These are phyloP conservation scores for Aspergillus diversus DNA, from an alignment of 495 filamentous ascomycete genomes.

Conservation along the genomic window DNA sequence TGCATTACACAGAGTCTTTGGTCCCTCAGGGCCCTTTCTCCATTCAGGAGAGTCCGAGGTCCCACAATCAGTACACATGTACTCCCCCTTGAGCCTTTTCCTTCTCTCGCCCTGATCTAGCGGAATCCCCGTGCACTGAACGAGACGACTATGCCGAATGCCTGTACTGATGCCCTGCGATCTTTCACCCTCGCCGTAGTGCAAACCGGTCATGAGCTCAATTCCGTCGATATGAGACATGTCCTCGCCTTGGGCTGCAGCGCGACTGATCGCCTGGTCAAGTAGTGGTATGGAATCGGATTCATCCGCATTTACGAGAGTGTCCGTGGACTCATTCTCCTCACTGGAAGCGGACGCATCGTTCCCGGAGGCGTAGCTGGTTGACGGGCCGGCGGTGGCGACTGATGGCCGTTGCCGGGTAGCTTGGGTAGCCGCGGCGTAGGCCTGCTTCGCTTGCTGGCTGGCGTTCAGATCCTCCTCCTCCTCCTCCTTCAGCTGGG, in stretches of 20 bases:
- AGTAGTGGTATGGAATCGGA: constrained; percentile 67
- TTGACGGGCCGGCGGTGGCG: constrained; percentile 3
- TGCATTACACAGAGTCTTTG: constrained; percentile 96
- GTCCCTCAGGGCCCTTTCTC: constrained; percentile 91
- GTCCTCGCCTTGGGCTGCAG: constrained; percentile 78
- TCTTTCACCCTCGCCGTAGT: constrained; percentile 87
- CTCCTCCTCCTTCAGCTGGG: constrained; percentile 84
- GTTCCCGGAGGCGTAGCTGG: not conserved
- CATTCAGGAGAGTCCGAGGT: constrained; percentile 94
- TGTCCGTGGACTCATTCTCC: constrained; percentile 55
- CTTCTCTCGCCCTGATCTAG: constrained; percentile 75
- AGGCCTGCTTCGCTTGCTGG: constrained; percentile 13
- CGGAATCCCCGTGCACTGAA: constrained; percentile 58
- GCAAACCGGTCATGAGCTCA: constrained; percentile 89
- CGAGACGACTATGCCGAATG: constrained; percentile 72
- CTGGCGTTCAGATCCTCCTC: constrained; percentile 67
- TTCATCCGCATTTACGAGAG: constrained; percentile 67
- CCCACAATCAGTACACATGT: constrained; percentile 95
- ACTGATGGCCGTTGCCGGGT: not conserved
- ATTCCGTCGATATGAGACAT: constrained; percentile 82
- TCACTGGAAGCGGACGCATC: constrained; percentile 22
- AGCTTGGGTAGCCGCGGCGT: constrained; percentile 5
- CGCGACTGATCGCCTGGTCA: constrained; percentile 69
- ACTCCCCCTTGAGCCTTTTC: constrained; percentile 93
- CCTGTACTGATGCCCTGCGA: constrained; percentile 89